phyloP scores from a whole-genome alignment of 2,329 filamentous ascomycete genomes.

The Calonectria pauciramosa region DNA sequence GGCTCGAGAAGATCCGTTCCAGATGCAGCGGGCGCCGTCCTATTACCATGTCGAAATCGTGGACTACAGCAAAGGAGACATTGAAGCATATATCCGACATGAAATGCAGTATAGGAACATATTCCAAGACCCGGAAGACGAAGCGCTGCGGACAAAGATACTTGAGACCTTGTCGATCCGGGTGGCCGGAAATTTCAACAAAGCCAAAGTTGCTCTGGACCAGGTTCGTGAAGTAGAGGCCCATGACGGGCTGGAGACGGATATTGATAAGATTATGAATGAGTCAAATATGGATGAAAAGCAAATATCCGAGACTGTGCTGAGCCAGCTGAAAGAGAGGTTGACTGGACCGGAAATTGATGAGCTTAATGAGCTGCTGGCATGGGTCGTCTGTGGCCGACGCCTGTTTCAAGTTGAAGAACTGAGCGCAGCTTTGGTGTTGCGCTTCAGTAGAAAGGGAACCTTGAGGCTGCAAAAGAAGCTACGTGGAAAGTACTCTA shows the following conservation, averaged over 20 bases:
- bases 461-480: background rate
- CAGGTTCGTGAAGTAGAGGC: background rate
- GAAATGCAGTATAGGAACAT: background rate
- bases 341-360: background rate
- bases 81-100: background rate
- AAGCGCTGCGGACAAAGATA: background rate
- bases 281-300: background rate
- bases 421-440: background rate
- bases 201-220: background rate
- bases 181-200: background rate
- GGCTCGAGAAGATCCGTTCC: background rate
- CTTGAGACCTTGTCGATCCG: background rate
- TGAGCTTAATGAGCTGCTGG: background rate
- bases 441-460: background rate
- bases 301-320: background rate
- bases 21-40: background rate
- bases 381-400: background rate
- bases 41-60: background rate
- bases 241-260: background rate
- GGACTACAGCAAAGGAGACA: background rate
- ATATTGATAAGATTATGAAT: background rate
- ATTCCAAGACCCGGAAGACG: background rate
- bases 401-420: background rate
- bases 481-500: background rate
- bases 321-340: background rate